Evolutionary conservation across 345 rosid genomes (phyloP), one percentile per base, ranked within the genome.

Genomic region (Carallia brachiata): DNA sequence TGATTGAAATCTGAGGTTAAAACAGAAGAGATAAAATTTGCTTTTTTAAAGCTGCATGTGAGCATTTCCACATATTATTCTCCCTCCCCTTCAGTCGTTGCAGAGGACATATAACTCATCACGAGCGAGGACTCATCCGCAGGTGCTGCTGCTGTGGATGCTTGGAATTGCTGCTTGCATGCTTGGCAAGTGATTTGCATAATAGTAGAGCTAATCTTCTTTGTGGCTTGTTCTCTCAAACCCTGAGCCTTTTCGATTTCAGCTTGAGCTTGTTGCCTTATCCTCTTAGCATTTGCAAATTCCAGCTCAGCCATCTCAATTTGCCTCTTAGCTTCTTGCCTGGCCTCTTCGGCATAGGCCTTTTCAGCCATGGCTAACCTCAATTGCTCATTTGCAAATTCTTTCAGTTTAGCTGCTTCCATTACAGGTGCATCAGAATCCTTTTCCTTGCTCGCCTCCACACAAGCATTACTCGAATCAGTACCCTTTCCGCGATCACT

Each of bases 41-140:
- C 28, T 58, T 58, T 18, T 17, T 19, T 32, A 56, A 8, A 40
- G 28, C 40, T 37, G 52, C 19, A n/a, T 1, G 32, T 16, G n/a
- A 27, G 23, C 27, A 12, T 7, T 23, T 32, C 15, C 52, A 60
- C 31, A 23, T 6, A 6, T 71, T 61, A 72, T 62, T 77, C 81
- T 36, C 73, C 70, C 10, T 89, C 96, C 39, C 93, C 94, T 69
- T 88, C 94, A 1, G 94, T 90, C 50, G 89, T 87, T 15, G 88
- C 92, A 9, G 92, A 89, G 17, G 97, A 90, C 88, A 90, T 79
- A 79, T 89, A 90, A 83, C 97, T 90, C 75, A 84, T 78, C 27
- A 80, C 93, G 44, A 90, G 81, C 13, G 94, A 89, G 28, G 89
- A 88, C 75, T 90, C 97, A 10, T 90, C 94, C 4, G 88, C 87